phyloP scores from a whole-genome alignment of 1,284 basidiomycete genomes.

The Exsudoporus floridanus region DNA sequence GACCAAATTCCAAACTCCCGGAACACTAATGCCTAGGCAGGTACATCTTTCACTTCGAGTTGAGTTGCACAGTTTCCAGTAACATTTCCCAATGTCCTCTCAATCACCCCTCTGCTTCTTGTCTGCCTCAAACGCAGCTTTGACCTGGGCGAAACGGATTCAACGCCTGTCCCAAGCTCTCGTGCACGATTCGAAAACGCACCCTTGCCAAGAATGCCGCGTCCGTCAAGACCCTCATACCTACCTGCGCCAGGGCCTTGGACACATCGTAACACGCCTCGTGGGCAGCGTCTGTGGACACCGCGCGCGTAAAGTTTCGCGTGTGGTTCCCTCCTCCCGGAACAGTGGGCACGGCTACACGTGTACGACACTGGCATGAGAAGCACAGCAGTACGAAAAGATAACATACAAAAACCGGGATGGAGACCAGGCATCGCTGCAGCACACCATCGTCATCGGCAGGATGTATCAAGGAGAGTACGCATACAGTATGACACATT shows the following conservation, averaged over 20 bases:
- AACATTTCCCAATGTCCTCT: too few species aligned
- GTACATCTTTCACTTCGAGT: too few species aligned
- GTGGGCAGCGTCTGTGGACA: constrained; percentile 55
- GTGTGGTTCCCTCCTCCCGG: constrained; percentile 66
- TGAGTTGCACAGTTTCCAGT: too few species aligned
- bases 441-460: not conserved
- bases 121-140: constrained; percentile 17
- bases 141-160: constrained; percentile 12
- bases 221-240: constrained; percentile 57
- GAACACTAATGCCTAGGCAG: too few species aligned
- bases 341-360: constrained; percentile 52
- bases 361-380: not conserved
- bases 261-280: constrained; percentile 52
- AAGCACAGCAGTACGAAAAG: not conserved
- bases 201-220: constrained; percentile 34
- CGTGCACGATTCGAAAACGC: not conserved
- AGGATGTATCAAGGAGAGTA: not conserved
- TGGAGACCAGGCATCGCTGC: constrained; percentile 47
- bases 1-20: not conserved
- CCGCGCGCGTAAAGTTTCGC: constrained; percentile 52
- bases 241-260: constrained; percentile 59
- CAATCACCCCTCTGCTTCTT: constrained; percentile 4
- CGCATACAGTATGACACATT: constrained; percentile 18
- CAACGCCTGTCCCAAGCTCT: not conserved
- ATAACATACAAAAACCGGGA: constrained; percentile 43